Conservation (phyloP, 129 eudicot genomes). For the Pseudognaphalium luteoalbum region DNA sequence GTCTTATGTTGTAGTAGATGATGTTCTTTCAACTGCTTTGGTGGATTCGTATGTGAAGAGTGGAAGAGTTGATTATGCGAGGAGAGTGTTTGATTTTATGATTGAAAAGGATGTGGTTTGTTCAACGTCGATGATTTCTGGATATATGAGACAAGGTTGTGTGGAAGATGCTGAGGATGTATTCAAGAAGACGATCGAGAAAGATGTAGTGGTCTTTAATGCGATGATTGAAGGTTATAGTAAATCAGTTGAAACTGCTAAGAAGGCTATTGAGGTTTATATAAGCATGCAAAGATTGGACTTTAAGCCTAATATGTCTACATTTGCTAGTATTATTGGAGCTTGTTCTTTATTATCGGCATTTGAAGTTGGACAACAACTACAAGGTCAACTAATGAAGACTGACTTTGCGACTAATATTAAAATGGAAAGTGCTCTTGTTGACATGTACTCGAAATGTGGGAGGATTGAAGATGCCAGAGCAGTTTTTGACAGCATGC, state of each 20-base stretch:
- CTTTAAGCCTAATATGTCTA: constrained; percentile 74
- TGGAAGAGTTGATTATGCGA: constrained; percentile 59
- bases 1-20: constrained; percentile 60
- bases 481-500: constrained; percentile 68
- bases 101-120: constrained; percentile 69
- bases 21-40: constrained; percentile 67
- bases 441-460: constrained; percentile 93
- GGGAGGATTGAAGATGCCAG: constrained; percentile 74
- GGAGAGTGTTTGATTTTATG: constrained; percentile 82
- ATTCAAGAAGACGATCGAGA: constrained; percentile 51
- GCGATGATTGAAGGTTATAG: constrained; percentile 99
- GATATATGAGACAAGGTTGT: constrained; percentile 68
- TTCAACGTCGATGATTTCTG: constrained; percentile 78
- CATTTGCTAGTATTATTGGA: constrained; percentile 81
- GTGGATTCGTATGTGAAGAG: constrained; percentile 82
- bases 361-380: constrained; percentile 73
- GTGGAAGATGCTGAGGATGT: constrained; percentile 70
- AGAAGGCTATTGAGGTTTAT: constrained; percentile 62
- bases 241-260: constrained; percentile 63
- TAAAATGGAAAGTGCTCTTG: constrained; percentile 82
- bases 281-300: constrained; percentile 67
- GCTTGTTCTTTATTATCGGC: constrained; percentile 71
- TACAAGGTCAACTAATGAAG: constrained; percentile 72
- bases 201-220: constrained; percentile 87
- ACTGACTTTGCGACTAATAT: constrained; percentile 47